Evolutionary conservation across 129 eudicot genomes (phyloP).

Genomic region (Saussurea involucrata): DNA sequence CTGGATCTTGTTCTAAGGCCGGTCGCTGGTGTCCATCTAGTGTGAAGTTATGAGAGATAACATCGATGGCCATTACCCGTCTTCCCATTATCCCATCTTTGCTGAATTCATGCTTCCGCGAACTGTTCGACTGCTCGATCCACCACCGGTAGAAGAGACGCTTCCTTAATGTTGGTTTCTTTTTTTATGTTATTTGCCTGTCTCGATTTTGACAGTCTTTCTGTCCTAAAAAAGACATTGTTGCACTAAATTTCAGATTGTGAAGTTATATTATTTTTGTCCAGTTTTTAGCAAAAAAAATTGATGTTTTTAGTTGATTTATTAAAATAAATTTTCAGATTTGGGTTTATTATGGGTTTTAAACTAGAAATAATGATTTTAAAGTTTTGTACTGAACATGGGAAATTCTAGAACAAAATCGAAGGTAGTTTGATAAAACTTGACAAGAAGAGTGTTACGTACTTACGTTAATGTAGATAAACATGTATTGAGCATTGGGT

Average conservation of each 20-base stretch:
- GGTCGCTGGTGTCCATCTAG: constrained; percentile 73
- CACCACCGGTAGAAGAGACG: constrained; percentile 51
- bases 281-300: no score
- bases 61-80: constrained; percentile 84
- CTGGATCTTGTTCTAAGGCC: constrained; percentile 86
- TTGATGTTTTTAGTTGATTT: no score
- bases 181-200: background rate
- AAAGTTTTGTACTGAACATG: no score
- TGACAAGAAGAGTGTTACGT: no score
- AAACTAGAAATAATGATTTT: no score
- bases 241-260: background rate
- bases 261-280: background rate
- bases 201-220: constrained; percentile 7
- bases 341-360: no score
- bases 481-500: no score
- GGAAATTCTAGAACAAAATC: no score
- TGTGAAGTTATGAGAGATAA: constrained; percentile 84
- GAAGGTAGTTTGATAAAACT: no score
- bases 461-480: no score
- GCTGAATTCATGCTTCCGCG: constrained; percentile 97
- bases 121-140: constrained; percentile 58
- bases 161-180: constrained; percentile 1
- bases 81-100: constrained; percentile 89
- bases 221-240: background rate
- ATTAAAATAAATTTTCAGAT: no score